Evolutionary conservation across 768 basidiomycete genomes (phyloP), one percentile per base, ranked within the genome.

Genomic region (Cystobasidium ongulense): DNA sequence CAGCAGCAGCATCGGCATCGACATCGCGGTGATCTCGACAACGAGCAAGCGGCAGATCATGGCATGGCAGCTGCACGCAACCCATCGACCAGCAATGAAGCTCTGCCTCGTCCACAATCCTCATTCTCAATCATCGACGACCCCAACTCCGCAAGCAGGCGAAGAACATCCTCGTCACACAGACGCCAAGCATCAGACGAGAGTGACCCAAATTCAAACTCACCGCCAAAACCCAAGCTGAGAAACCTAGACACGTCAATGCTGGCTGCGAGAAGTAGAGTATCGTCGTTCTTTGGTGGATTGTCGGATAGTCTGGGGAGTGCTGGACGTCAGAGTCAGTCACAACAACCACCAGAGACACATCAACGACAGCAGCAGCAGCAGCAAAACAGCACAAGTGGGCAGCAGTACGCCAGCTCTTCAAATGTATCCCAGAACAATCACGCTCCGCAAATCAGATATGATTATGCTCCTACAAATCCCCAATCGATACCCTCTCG

Each of bases 1-100:
- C 65, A 67, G 65, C 65, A 67, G 39, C 67, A 70, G 50, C 67
- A 70, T n/a, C 43, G 35, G 53, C 67, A 70, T n/a, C 53, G 29
- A n/a, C 53, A 54, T 7, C 53, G 29, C 4, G 43, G 43, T 46
- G 43, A 46, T 46, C 13, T 13, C 33, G 23, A 31, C 33, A 10
- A 27, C 5, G 57, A 59, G 11, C 35, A 35, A 35, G 39, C 25
- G 29, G 57, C 57, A 27, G 11, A n/a, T 13, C 13, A 46, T 13
- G 43, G 43, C 43, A 46, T 13, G 43, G 43, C n/a, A n/a, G n/a
- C n/a, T n/a, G n/a, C n/a, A n/a, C n/a, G n/a, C n/a, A n/a, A n/a
- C n/a, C n/a, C n/a, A n/a, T n/a, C 46, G 4, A 17, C 46, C 10
- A 17, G 3, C 46, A 21, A 21, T 21, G 46, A 21, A 7, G 39